phyloP scores from a whole-genome alignment of 345 rosid species.

The Gossypium australe region DNA sequence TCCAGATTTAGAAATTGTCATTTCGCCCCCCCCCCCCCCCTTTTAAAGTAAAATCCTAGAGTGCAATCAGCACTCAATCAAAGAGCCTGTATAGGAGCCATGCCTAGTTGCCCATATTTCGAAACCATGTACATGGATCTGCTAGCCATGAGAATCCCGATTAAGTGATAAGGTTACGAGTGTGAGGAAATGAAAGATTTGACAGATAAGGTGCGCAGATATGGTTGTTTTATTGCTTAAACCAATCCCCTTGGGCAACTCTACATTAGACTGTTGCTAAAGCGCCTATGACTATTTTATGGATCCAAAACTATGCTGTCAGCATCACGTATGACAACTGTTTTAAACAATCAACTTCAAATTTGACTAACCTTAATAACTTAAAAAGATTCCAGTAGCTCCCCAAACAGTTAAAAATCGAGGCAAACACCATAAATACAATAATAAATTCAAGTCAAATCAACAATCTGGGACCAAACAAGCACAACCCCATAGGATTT shows the following conservation, averaged over 20 bases:
- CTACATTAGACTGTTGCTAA: neutral
- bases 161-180: neutral
- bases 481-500: constrained; percentile 16
- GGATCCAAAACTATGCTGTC: neutral
- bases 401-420: constrained; percentile 16
- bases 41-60: no score
- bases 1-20: no score
- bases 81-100: neutral
- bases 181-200: neutral
- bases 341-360: constrained; percentile 1
- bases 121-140: neutral
- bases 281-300: neutral
- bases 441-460: constrained; percentile 13
- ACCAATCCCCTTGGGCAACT: neutral
- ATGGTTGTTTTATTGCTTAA: neutral
- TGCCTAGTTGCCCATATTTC: neutral
- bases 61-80: neutral
- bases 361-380: constrained; percentile 22
- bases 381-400: constrained; percentile 12
- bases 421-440: constrained; percentile 16
- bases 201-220: neutral
- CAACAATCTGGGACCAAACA: constrained; percentile 20
- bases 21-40: no score
- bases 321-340: neutral
- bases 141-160: neutral